phyloP scores from a whole-genome alignment of 768 basidiomycete species.

The Hypsizygus marmoreus region DNA sequence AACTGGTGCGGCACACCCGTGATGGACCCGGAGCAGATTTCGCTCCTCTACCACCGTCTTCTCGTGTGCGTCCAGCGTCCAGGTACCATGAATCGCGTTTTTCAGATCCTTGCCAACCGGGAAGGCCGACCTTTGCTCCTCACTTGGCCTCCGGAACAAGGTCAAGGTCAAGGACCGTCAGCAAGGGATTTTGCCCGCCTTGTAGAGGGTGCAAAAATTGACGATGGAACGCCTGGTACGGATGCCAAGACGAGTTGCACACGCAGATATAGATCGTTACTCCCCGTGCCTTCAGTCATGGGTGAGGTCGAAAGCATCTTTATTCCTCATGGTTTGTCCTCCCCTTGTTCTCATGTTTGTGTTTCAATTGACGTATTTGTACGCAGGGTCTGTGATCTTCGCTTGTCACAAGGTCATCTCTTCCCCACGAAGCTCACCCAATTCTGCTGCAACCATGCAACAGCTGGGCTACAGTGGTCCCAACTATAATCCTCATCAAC shows the following conservation, averaged over 20 bases:
- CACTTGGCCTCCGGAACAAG: slow-evolving; percentile 76
- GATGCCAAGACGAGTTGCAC: slow-evolving; percentile 88
- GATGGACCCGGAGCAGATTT: slow-evolving; percentile 58
- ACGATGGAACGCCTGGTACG: slow-evolving; percentile 47
- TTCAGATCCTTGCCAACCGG: slow-evolving; percentile 74
- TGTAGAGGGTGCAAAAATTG: slow-evolving; percentile 69
- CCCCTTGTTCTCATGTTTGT: slow-evolving; percentile 22
- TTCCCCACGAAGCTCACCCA: slow-evolving; percentile 41
- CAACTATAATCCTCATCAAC: slow-evolving; percentile 34
- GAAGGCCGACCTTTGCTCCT: slow-evolving; percentile 59
- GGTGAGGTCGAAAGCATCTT: slow-evolving; percentile 83
- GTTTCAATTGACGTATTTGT: slow-evolving; percentile 16
- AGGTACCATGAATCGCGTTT: slow-evolving; percentile 60
- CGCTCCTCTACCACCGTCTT: slow-evolving; percentile 61
- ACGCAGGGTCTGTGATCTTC: slow-evolving; percentile 66
- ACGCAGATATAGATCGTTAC: slow-evolving; percentile 76
- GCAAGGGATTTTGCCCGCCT: slow-evolving; percentile 58
- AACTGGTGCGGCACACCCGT: slow-evolving; percentile 86
- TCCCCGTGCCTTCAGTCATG: slow-evolving; percentile 58
- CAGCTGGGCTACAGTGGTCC: slow-evolving; percentile 44
- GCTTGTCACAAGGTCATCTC: slow-evolving; percentile 69
- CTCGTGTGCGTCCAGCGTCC: slow-evolving; percentile 54
- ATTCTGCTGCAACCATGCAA: slow-evolving; percentile 43
- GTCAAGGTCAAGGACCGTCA: slow-evolving; percentile 35
- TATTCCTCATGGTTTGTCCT: slow-evolving; percentile 79